These are phyloP conservation scores for Phytophthora sp. DNA, from an alignment of 352 stramenopile species.

Conservation along the genomic window DNA sequence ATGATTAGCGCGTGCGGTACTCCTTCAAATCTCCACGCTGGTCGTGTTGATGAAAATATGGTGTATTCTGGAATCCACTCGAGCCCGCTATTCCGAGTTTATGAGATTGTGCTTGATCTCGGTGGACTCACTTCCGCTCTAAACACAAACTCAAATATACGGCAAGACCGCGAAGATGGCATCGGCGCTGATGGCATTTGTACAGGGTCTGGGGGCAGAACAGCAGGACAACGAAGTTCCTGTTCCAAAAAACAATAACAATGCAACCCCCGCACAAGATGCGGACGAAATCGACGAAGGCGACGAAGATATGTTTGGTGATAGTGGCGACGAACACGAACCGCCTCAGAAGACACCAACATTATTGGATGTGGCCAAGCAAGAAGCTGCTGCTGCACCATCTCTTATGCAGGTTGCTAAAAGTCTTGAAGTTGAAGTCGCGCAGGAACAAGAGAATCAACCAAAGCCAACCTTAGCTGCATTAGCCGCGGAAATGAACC, in stretches of 20 bases:
- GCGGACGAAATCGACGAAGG: slow-evolving; percentile 18
- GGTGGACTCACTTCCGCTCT: not conserved
- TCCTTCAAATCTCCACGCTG: not conserved
- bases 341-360: slow-evolving; percentile 21
- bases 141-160: slow-evolving; percentile 14
- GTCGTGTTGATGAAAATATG: not conserved
- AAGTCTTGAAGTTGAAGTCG: slow-evolving; percentile 20
- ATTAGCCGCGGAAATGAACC: slow-evolving; percentile 49
- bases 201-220: slow-evolving; percentile 32
- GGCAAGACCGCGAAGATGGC: slow-evolving; percentile 26
- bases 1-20: slow-evolving; percentile 19
- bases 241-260: not conserved
- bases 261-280: not conserved
- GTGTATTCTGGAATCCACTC: slow-evolving; percentile 16
- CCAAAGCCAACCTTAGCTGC: slow-evolving; percentile 20
- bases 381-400: slow-evolving; percentile 18
- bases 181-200: slow-evolving; percentile 49
- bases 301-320: slow-evolving; percentile 41
- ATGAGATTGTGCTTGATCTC: slow-evolving; percentile 16
- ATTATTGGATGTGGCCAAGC: slow-evolving; percentile 44
- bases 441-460: slow-evolving; percentile 3
- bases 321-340: slow-evolving; percentile 30
- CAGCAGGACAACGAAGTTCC: slow-evolving; percentile 11
- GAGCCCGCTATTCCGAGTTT: slow-evolving; percentile 14
- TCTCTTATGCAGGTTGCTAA: slow-evolving; percentile 21